Percentiles rank a stretch among this genome's conserved stretches.
phyloP scores from a whole-genome alignment of 1,284 basidiomycete species.

The Rugosomyces carneus region DNA sequence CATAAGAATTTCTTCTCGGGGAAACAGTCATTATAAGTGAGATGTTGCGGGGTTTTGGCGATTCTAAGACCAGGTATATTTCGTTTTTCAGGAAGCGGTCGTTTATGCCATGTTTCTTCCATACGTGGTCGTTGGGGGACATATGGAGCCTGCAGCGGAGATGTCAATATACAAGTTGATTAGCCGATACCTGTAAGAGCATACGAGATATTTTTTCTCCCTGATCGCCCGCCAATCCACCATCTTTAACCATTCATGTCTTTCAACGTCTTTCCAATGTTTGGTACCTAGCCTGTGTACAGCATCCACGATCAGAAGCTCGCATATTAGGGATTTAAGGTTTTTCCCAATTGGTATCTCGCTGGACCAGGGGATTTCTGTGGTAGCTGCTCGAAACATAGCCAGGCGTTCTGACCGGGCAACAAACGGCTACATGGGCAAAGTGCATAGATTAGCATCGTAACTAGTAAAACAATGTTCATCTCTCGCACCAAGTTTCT shows the following conservation, averaged over 20 bases:
- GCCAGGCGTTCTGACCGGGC: slow-evolving; percentile 20
- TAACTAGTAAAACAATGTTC: neutral
- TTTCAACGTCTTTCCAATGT: slow-evolving; percentile 25
- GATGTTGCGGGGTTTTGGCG: slow-evolving; percentile 19
- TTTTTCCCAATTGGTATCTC: slow-evolving; percentile 28
- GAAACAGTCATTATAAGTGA: slow-evolving; percentile 26
- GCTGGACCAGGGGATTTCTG: slow-evolving; percentile 30
- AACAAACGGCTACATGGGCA: slow-evolving; percentile 27
- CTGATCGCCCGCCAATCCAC: slow-evolving; percentile 41
- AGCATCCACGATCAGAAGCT: slow-evolving; percentile 32
- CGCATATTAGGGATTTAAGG: slow-evolving; percentile 35
- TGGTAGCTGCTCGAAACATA: slow-evolving; percentile 19
- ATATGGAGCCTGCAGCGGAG: slow-evolving; percentile 22
- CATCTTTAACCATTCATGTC: slow-evolving; percentile 33
- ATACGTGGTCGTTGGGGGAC: slow-evolving; percentile 16
- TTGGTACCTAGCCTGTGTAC: slow-evolving; percentile 33
- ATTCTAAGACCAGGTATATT: slow-evolving; percentile 27
- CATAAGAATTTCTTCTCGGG: slow-evolving; percentile 8
- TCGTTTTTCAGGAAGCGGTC: slow-evolving; percentile 25
- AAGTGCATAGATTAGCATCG: neutral
- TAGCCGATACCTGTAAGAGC: slow-evolving; percentile 16
- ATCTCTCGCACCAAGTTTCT: slow-evolving; percentile 38
- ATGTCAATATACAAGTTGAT: neutral
- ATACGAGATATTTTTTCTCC: slow-evolving; percentile 34
- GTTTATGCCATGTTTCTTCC: slow-evolving; percentile 26